Evolutionary conservation across 2,329 filamentous ascomycete genomes (phyloP).

Genomic region (Ophiostoma fasciatum): DNA sequence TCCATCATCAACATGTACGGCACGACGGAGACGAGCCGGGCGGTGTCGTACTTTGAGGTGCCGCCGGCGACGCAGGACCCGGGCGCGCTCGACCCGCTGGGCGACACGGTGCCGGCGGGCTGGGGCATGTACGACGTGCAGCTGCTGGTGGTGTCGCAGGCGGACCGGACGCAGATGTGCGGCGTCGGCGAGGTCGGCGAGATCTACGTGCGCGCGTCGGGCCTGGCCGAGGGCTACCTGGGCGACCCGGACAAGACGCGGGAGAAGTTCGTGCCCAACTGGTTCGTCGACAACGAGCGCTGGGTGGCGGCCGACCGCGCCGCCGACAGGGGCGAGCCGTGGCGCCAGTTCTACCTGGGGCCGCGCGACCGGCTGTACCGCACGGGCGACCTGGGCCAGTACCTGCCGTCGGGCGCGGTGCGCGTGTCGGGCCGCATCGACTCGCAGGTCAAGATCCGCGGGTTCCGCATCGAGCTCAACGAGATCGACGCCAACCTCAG

Average conservation of each 20-base stretch:
- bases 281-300: slow-evolving; percentile 63
- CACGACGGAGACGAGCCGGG: slow-evolving; percentile 70
- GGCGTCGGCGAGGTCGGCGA: slow-evolving; percentile 71
- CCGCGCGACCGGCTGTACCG: slow-evolving; percentile 76
- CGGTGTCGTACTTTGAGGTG: slow-evolving; percentile 72
- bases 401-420: slow-evolving; percentile 51
- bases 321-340: slow-evolving; percentile 43
- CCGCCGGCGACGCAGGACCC: slow-evolving; percentile 50
- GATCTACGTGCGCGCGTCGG: slow-evolving; percentile 67
- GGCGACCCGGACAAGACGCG: slow-evolving; percentile 40
- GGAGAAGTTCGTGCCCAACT: slow-evolving; percentile 66
- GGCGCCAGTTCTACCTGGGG: slow-evolving; percentile 65
- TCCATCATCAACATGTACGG: slow-evolving; percentile 78
- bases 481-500: slow-evolving; percentile 78
- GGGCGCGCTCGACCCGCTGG: slow-evolving; percentile 25
- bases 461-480: slow-evolving; percentile 86
- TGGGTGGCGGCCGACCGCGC: slow-evolving; percentile 53
- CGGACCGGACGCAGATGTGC: slow-evolving; percentile 53
- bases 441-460: slow-evolving; percentile 75
- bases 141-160: slow-evolving; percentile 65
- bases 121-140: slow-evolving; percentile 83
- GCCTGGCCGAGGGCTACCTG: slow-evolving; percentile 52
- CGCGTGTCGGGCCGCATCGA: slow-evolving; percentile 68
- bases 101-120: slow-evolving; percentile 68
- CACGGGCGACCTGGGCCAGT: slow-evolving; percentile 73